Evolutionary conservation across 371 early-diverging fungal species (phyloP), one percentile per base, ranked within the genome.

Genomic region (Lichtheimia hyalospora): DNA sequence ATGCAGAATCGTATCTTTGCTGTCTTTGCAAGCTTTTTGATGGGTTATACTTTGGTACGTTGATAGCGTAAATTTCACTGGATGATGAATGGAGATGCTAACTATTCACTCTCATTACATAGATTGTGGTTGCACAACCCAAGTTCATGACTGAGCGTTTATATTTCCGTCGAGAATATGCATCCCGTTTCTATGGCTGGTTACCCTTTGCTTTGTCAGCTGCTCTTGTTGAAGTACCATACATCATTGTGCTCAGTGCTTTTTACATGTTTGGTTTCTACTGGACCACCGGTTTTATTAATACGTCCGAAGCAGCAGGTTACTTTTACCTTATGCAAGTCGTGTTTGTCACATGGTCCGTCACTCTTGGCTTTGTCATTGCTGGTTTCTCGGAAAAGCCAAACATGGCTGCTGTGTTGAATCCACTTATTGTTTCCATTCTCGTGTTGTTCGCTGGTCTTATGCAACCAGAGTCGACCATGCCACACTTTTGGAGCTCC

Each of bases 401-500:
- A n/a, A n/a, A 42, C 5, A 41, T 55, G 56, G 56, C 56, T 3
- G 40, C 88, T 13, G 74, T 92, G 28, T 59, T 91, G 58, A 86
- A 88, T 48, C 90, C 92, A 3, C 83, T 92, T 61, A 80, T 90
- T 51, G 82, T 87, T 27, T 80, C 89, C 1, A 75, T 88, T 44
- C 74, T 91, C 61, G 81, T 84, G 58, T 64, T 92, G 60, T 90
- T 89, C 73, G 83, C 84, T 43, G 92, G 92, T 75, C 74, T 90
- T 34, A 82, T 90, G 69, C 85, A 89, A 49, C 84, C 89, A 7
- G 77, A 82, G 27, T n/a, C 51, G 7, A 59, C 75, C 1, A 90
- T 92, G 88, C 91, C 92, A 20, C 49, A 63, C 25, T 91, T 94
- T 73, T 92, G 91, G 90, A 70, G 84, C 10, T 61, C 75, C 0